Evolutionary conservation across 1,139 yeast genomes (phyloP).

Genomic region (Nakaseomyces sp.): DNA sequence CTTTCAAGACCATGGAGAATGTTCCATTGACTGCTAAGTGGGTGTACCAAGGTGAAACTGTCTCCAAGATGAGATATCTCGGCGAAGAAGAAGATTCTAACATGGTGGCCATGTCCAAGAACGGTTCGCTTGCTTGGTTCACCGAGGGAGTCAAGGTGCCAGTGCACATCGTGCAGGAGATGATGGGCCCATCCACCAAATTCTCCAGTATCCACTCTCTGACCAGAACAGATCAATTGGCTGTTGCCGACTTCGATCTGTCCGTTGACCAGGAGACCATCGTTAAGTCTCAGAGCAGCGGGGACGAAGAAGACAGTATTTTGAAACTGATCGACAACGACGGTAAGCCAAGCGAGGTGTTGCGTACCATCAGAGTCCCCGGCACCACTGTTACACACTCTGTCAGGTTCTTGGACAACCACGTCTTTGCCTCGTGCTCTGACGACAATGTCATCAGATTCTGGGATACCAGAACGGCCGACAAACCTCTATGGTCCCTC

Average conservation of each 20-base stretch:
- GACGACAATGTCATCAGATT: slow-evolving; percentile 28
- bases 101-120: slow-evolving; percentile 25
- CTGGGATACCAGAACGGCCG: slow-evolving; percentile 28
- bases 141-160: slow-evolving; percentile 26
- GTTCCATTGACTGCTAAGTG: slow-evolving; percentile 21
- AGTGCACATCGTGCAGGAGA: slow-evolving; percentile 27
- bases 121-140: slow-evolving; percentile 31
- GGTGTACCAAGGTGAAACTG: slow-evolving; percentile 28
- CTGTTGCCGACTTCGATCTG: slow-evolving; percentile 27
- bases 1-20: slow-evolving; percentile 16
- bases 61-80: slow-evolving; percentile 23
- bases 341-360: slow-evolving; percentile 25
- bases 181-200: slow-evolving; percentile 27
- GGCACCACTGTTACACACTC: slow-evolving; percentile 26
- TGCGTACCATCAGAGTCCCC: slow-evolving; percentile 24
- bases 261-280: slow-evolving; percentile 24
- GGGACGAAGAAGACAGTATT: slow-evolving; percentile 24
- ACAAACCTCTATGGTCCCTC: slow-evolving; percentile 21
- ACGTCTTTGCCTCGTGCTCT: slow-evolving; percentile 27
- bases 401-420: slow-evolving; percentile 27
- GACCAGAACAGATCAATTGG: slow-evolving; percentile 14
- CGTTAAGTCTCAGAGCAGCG: slow-evolving; percentile 26
- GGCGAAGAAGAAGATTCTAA: slow-evolving; percentile 21
- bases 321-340: slow-evolving; percentile 27
- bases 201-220: slow-evolving; percentile 26